Conservation (phyloP, 163 green algal genomes). For the Chloromonas sp. region DNA sequence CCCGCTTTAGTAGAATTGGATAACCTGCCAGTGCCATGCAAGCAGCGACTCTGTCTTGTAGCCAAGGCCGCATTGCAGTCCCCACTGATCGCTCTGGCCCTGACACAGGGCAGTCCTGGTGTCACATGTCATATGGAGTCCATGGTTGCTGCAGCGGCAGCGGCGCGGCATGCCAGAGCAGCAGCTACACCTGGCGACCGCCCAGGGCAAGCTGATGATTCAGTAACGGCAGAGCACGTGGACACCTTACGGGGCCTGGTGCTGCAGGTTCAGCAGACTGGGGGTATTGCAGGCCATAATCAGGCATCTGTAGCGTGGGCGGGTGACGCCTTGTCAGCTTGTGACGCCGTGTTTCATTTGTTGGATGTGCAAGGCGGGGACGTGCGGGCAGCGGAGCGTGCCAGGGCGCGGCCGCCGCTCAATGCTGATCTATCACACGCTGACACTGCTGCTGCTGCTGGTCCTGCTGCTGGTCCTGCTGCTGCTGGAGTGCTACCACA, state of each 20-base stretch:
- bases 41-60: neutral
- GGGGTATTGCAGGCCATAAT: no score
- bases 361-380: neutral
- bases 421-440: neutral
- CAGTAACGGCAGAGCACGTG: neutral
- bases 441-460: no score
- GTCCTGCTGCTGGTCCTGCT: no score
- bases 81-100: neutral
- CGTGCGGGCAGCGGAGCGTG: neutral
- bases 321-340: no score
- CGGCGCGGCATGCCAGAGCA: neutral
- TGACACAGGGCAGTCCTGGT: neutral
- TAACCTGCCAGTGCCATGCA: neutral
- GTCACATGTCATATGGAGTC: no score
- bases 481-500: no score
- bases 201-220: no score
- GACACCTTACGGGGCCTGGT: neutral
- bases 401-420: neutral
- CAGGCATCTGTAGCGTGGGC: no score
- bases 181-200: neutral
- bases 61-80: neutral
- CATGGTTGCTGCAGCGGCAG: neutral
- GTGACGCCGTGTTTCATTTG: neutral
- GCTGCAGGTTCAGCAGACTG: no score
- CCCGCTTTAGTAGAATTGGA: neutral